These are phyloP conservation scores for Cardiosporidium cionae DNA, from an alignment of 169 alveolate genomes.

Conservation along the genomic window DNA sequence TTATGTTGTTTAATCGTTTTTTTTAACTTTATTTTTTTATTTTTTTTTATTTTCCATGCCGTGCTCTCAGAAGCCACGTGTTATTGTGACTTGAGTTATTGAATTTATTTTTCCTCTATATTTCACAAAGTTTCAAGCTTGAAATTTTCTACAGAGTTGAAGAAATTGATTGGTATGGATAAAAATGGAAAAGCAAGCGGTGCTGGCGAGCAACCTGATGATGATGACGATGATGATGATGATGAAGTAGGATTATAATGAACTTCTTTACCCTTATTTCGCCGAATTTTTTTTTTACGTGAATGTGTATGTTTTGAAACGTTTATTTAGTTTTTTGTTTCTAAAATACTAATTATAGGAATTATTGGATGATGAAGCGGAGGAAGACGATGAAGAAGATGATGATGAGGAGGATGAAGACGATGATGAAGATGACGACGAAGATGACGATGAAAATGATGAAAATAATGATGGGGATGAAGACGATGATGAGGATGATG, in stretches of 20 bases:
- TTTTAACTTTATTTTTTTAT: too few species aligned
- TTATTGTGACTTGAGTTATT: too few species aligned
- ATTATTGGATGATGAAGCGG: constrained; percentile 15
- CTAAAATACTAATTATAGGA: too few species aligned
- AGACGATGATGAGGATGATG: background rate
- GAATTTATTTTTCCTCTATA: too few species aligned
- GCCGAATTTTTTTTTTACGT: too few species aligned
- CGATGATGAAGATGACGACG: constrained; percentile 29
- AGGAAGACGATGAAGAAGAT: constrained; percentile 40
- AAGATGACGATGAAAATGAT: constrained; percentile 4
- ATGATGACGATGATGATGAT: constrained; percentile 49
- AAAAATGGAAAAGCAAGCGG: background rate
- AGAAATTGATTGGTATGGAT: background rate
- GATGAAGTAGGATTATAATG: constrained; percentile 34
- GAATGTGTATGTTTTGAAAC: too few species aligned
- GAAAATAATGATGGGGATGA: background rate
- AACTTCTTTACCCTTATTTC: too few species aligned
- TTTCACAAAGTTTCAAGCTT: too few species aligned
- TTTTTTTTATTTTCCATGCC: too few species aligned
- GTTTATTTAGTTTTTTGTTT: too few species aligned
- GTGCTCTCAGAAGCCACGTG: too few species aligned
- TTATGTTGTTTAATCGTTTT: too few species aligned
- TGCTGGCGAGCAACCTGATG: constrained; percentile 43
- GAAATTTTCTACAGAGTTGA: background rate
- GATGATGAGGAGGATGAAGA: constrained; percentile 62